Base-by-base conservation (phyloP, 1,284 basidiomycete species). In the Ceratobasidium sp. region DNA sequence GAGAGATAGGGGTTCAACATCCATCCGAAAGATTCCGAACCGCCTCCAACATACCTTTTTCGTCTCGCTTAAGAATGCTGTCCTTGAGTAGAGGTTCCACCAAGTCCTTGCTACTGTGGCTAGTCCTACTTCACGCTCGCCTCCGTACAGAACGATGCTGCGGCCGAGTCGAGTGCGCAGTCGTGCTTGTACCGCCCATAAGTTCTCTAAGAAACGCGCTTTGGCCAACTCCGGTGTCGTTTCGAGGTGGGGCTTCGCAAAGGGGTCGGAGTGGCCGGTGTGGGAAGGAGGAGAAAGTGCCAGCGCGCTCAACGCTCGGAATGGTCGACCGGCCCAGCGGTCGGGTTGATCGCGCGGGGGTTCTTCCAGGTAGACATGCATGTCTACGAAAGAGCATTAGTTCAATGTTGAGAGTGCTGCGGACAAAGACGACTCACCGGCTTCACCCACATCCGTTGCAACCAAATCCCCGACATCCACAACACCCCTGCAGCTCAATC, bases 381-480 rank as follows among this genome's bases (percentile, higher is more conserved):
- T 90, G 79, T 97, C 96, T 93, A 78, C 29, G 22, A 62, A 22
- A 62, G 53, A 64, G 47, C 60, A 47, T 53, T 51, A 73, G 64
- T 45, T 24, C 60, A 36, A 41, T 48, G 27, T 22, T 27, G 15
- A 0, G 31, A 24, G n/a, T 36, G 47, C 31, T 17, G 33, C 45
- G 29, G 44, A 44, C 57, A 41, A 74, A 22, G 36, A 14, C 71
- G 66, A 82, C 88, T 80, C 81, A 96, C 95, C 93, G 76, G 91
- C 86, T 78, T 90, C 90, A n/a, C 93, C 95, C 31, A 93, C 86
- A 80, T 98, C 96, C 36, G 93, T 92, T 0, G 89, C 94, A 2
- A 91, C 91, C 15, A 98, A 84, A 77, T 98, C 95, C 7, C 91
- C 88, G 5, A 99, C 85, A 79, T 96, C 93, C 66, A 98, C 86